A percentile compares a stretch with the other conserved stretches of the same genome.
These are phyloP conservation scores for Aaosphaeria pasadenensis DNA, from an alignment of 2,329 filamentous ascomycete genomes.

Conservation along the genomic window DNA sequence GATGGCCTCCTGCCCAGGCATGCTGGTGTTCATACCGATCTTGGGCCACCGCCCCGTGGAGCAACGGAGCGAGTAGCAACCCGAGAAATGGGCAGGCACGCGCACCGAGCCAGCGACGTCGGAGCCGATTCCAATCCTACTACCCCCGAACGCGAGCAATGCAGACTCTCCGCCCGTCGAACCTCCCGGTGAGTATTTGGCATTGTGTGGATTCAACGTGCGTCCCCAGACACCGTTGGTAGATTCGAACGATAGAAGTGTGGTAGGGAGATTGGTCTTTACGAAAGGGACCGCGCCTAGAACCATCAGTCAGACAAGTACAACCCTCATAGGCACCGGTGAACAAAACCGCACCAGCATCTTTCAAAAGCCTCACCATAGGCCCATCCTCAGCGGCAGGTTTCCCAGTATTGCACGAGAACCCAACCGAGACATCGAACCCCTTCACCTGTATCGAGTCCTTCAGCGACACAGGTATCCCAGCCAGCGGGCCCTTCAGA, in stretches of 20 bases:
- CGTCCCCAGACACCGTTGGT: constrained; percentile 78
- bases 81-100: constrained; percentile 82
- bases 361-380: constrained; percentile 74
- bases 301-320: constrained; percentile 2
- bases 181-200: constrained; percentile 81
- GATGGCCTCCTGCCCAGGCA: constrained; percentile 89
- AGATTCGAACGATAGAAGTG: constrained; percentile 82
- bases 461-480: constrained; percentile 83
- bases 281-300: constrained; percentile 80
- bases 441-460: constrained; percentile 73
- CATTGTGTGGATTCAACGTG: constrained; percentile 77
- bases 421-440: constrained; percentile 80
- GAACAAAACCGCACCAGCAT: constrained; percentile 55
- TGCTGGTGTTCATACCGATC: constrained; percentile 76
- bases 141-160: constrained; percentile 74
- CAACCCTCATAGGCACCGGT: neutral
- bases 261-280: constrained; percentile 88
- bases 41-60: constrained; percentile 91
- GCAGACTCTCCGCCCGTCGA: constrained; percentile 84
- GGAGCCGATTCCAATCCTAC: constrained; percentile 83
- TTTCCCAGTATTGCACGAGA: constrained; percentile 69
- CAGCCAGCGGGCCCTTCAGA: constrained; percentile 76
- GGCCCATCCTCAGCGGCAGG: constrained; percentile 65
- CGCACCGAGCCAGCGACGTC: constrained; percentile 90
- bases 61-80: constrained; percentile 82